Evolutionary conservation across 179 eudicot species (phyloP).

Genomic region (Beta lomatogona): DNA sequence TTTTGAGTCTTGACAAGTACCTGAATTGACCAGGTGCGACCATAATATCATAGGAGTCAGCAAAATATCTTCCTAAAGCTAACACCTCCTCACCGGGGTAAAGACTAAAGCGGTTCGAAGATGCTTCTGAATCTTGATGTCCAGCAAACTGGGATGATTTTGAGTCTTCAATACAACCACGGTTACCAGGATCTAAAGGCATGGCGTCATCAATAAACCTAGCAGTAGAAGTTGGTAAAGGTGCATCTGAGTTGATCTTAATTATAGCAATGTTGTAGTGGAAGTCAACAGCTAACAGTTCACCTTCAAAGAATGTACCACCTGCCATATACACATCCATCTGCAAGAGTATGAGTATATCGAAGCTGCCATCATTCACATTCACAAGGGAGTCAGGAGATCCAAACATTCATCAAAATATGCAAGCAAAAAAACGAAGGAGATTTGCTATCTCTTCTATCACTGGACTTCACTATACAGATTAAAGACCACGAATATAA

Average conservation of each 20-base stretch:
- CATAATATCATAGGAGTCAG: slow-evolving; percentile 17
- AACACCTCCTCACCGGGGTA: slow-evolving; percentile 18
- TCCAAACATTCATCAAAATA: not conserved
- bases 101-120: slow-evolving; percentile 9
- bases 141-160: not conserved
- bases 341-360: slow-evolving; percentile 5
- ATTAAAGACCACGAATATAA: too few species aligned
- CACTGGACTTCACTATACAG: not conserved
- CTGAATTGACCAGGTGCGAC: slow-evolving; percentile 13
- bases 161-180: not conserved
- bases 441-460: not conserved
- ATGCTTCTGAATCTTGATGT: not conserved
- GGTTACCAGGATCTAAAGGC: not conserved
- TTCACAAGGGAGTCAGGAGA: not conserved
- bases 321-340: slow-evolving; percentile 13
- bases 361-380: not conserved
- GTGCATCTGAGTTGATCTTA: slow-evolving; percentile 2
- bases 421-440: slow-evolving; percentile 4
- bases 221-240: not conserved
- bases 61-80: slow-evolving; percentile 19
- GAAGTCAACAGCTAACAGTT: slow-evolving; percentile 8
- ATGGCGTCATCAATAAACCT: not conserved
- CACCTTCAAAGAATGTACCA: slow-evolving; percentile 17
- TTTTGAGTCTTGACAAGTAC: not conserved
- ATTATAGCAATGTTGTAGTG: slow-evolving; percentile 19